These are phyloP conservation scores for Discostella stelligera DNA, from an alignment of 352 stramenopile genomes.

Conservation along the genomic window DNA sequence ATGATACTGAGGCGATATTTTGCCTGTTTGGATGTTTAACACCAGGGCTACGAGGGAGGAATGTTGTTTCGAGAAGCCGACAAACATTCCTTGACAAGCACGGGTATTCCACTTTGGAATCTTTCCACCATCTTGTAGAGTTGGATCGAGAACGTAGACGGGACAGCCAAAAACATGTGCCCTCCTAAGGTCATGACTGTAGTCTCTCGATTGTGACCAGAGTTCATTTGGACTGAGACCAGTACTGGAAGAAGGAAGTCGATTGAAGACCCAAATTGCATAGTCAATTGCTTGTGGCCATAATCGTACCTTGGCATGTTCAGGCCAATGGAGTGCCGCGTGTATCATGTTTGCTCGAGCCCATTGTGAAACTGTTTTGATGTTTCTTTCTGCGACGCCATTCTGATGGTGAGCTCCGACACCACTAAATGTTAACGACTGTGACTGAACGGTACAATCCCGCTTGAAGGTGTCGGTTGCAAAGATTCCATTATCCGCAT, in stretches of 20 bases:
- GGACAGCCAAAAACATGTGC: neutral
- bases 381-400: constrained; percentile 41
- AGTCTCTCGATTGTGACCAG: neutral
- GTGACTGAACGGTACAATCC: neutral
- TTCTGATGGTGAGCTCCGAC: constrained; percentile 21
- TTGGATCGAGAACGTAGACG: constrained; percentile 3
- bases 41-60: constrained; percentile 29
- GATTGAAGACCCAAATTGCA: constrained; percentile 43
- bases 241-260: constrained; percentile 7
- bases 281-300: constrained; percentile 57
- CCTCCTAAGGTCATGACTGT: neutral
- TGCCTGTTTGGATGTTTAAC: constrained; percentile 31
- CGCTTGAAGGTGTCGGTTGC: neutral
- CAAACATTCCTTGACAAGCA: constrained; percentile 18
- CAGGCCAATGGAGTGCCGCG: constrained; percentile 36
- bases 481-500: constrained; percentile 6
- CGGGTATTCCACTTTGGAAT: constrained; percentile 2
- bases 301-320: constrained; percentile 10
- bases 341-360: constrained; percentile 45
- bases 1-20: constrained; percentile 49
- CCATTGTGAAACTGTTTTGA: constrained; percentile 28
- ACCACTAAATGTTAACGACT: neutral
- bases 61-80: constrained; percentile 28
- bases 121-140: constrained; percentile 4
- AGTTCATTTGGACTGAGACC: neutral